phyloP scores from a whole-genome alignment of 2,329 filamentous ascomycete species.

The Colletotrichum eremochloae region DNA sequence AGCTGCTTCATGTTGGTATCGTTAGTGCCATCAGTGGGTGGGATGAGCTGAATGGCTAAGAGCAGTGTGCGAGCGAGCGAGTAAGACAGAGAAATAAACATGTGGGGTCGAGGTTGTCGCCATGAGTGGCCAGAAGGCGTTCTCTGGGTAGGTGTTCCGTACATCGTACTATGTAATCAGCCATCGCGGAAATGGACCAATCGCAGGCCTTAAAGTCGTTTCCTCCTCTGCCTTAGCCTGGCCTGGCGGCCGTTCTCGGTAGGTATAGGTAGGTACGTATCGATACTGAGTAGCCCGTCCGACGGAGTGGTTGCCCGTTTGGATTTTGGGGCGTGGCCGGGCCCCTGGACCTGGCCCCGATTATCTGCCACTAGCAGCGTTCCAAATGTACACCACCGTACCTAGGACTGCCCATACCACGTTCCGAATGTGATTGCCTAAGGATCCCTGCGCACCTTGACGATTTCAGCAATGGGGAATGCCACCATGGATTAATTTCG shows the following conservation, averaged over 20 bases:
- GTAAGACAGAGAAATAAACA: not conserved
- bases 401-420: not conserved
- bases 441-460: slow-evolving; percentile 19
- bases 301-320: slow-evolving; percentile 38
- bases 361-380: slow-evolving; percentile 1
- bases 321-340: slow-evolving; percentile 1
- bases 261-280: not conserved
- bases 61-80: slow-evolving; percentile 7
- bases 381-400: not conserved
- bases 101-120: not conserved
- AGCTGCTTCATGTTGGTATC: slow-evolving; percentile 12
- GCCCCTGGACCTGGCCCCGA: not conserved
- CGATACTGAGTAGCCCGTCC: not conserved
- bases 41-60: slow-evolving; percentile 11
- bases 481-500: not conserved
- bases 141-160: too few relatives aligned
- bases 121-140: not conserved
- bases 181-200: slow-evolving; percentile 37
- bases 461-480: slow-evolving; percentile 13
- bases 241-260: slow-evolving; percentile 3
- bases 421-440: slow-evolving; percentile 24
- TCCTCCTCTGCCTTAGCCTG: slow-evolving; percentile 25
- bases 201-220: slow-evolving; percentile 11
- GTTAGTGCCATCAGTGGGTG: slow-evolving; percentile 12
- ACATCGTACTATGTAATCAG: not conserved